Evolutionary conservation across 495 filamentous ascomycete genomes (phyloP).

Genomic region (Durotheca rogersii): DNA sequence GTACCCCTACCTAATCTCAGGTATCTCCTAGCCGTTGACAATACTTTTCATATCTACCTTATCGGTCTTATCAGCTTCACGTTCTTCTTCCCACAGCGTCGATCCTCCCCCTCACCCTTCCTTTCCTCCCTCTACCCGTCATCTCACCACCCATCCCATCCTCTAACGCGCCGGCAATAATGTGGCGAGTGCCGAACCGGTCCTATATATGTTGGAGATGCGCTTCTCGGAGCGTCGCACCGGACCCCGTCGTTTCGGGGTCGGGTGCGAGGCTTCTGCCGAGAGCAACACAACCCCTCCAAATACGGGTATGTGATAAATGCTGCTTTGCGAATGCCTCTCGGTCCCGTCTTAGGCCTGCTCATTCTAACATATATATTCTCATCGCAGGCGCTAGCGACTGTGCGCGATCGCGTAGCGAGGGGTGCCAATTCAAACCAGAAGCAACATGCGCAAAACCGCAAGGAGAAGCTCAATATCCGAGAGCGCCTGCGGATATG

Average conservation of each 20-base stretch:
- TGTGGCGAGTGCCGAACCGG: conserved; percentile 26
- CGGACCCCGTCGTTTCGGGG: conserved; percentile 7
- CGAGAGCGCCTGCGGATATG: conserved; percentile 56
- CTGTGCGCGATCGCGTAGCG: conserved; percentile 10
- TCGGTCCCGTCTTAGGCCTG: not conserved
- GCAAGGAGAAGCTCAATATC: conserved; percentile 32
- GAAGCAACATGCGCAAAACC: conserved; percentile 16
- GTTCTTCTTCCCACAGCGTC: too few relatives aligned
- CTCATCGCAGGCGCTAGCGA: conserved; percentile 24
- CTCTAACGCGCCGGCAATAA: not conserved
- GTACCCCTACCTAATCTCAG: too few relatives aligned
- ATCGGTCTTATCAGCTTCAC: too few relatives aligned
- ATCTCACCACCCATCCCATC: too few relatives aligned
- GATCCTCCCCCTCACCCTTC: too few relatives aligned
- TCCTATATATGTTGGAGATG: conserved; percentile 37
- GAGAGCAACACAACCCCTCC: not conserved
- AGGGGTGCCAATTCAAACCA: not conserved
- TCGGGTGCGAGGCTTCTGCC: conserved; percentile 8
- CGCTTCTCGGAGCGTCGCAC: conserved; percentile 8
- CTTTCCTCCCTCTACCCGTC: too few relatives aligned
- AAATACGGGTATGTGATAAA: conserved; percentile 31
- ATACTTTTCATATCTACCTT: conserved; percentile 5
- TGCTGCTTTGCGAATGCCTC: too few relatives aligned
- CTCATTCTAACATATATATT: conserved; percentile 8
- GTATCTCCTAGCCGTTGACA: too few relatives aligned